Percentiles rank a stretch among this genome's conserved stretches.
phyloP scores from a whole-genome alignment of 1,139 yeast species.

The Saccharomyces pastorianus region DNA sequence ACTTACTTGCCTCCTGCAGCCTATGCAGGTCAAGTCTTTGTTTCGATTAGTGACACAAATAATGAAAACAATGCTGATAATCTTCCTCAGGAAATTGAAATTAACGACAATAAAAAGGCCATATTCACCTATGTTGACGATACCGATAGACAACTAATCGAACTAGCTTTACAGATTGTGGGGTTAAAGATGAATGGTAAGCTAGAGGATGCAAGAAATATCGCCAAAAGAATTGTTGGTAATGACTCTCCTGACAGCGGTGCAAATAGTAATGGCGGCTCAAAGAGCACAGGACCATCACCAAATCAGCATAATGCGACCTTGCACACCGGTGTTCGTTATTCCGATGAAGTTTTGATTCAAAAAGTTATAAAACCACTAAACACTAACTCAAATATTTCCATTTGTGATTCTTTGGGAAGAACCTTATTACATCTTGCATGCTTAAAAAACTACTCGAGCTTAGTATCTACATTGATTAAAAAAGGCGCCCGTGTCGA shows the following conservation, averaged over 20 bases:
- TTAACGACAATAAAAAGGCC: slow-evolving; percentile 18
- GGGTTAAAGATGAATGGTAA: slow-evolving; percentile 91
- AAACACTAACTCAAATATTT: slow-evolving; percentile 55
- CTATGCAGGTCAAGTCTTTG: slow-evolving; percentile 79
- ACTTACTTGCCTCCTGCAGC: slow-evolving; percentile 83
- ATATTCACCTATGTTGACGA: slow-evolving; percentile 85
- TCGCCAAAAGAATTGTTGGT: slow-evolving; percentile 76
- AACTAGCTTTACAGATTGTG: slow-evolving; percentile 82
- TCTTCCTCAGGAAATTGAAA: slow-evolving; percentile 5
- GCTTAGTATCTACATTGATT: slow-evolving; percentile 53
- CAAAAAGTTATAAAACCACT: slow-evolving; percentile 51
- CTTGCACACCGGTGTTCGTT: background rate
- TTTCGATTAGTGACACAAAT: slow-evolving; percentile 50
- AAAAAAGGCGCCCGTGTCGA: slow-evolving; percentile 74
- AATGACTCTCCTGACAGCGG: slow-evolving; percentile 4
- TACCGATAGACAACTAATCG: slow-evolving; percentile 82
- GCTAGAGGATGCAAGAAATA: slow-evolving; percentile 80
- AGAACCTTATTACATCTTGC: slow-evolving; percentile 81
- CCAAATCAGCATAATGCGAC: background rate
- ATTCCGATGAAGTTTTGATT: slow-evolving; percentile 45
- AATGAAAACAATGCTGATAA: background rate
- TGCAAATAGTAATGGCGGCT: background rate
- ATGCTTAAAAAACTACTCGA: slow-evolving; percentile 56
- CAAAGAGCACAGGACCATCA: background rate
- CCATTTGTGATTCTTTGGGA: slow-evolving; percentile 66